Conservation (phyloP, 2,329 filamentous ascomycete genomes). For the Colletotrichum sp. region DNA sequence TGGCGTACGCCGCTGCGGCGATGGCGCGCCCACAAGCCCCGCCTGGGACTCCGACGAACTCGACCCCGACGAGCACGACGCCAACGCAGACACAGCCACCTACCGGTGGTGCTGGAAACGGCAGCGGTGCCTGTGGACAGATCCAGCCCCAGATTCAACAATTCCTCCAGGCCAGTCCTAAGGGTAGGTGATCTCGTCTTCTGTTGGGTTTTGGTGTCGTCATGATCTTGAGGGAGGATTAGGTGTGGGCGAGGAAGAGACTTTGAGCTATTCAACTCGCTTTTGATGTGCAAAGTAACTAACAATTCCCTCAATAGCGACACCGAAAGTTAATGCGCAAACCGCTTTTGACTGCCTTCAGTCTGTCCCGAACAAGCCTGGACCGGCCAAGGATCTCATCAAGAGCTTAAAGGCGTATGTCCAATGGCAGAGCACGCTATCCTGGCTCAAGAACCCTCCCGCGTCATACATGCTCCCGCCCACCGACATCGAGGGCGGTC, state of each 20-base stretch:
- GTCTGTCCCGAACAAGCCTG: conserved; percentile 41
- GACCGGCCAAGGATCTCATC: conserved; percentile 38
- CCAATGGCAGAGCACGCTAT: conserved; percentile 53
- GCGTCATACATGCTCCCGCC: conserved; percentile 52
- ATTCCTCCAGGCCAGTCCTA: neutral
- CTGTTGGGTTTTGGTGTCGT: neutral
- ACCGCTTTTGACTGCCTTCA: conserved; percentile 41
- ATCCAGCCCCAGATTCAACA: neutral
- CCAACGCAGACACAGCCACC: neutral
- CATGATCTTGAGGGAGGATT: neutral
- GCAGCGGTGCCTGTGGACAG: conserved; percentile 1
- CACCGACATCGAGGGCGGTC: conserved; percentile 49
- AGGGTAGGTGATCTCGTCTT: neutral
- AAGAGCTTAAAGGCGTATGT: conserved; percentile 44
- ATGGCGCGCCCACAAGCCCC: conserved; percentile 7
- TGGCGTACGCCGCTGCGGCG: conserved; percentile 12
- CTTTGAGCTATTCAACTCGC: neutral
- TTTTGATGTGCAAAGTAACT: neutral
- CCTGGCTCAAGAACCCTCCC: conserved; percentile 57
- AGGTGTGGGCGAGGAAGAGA: neutral
- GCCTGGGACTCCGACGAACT: neutral
- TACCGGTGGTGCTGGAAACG: neutral
- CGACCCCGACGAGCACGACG: neutral
- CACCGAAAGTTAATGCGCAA: conserved; percentile 37
- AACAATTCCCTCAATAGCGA: conserved; percentile 21